Percentiles rank a stretch among this genome's conserved stretches.
Conservation (phyloP, 1,139 yeast species). For the Pneumocystis jirovecii region DNA sequence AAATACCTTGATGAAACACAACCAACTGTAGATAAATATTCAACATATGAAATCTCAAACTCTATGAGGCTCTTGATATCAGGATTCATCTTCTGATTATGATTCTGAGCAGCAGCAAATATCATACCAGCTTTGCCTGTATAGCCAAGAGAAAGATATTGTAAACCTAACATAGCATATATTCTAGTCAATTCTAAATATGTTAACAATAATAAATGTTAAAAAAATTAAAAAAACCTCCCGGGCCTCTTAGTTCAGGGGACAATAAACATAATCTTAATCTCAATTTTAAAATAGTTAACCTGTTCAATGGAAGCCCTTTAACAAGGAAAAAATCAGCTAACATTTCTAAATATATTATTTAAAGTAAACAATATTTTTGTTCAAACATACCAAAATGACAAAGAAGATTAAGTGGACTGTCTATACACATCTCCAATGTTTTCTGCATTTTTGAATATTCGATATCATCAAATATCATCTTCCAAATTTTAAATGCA, state of each 20-base stretch:
- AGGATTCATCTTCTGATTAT: not conserved
- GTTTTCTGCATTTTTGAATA: not conserved
- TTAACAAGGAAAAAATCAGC: not conserved
- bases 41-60: not conserved
- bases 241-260: not conserved
- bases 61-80: not conserved
- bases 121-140: not conserved
- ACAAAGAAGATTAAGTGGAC: not conserved
- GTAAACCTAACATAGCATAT: not conserved
- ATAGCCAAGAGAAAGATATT: not conserved
- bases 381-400: not conserved
- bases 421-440: not conserved
- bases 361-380: not conserved
- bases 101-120: not conserved
- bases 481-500: not conserved
- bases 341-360: not conserved
- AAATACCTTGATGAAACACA: not conserved
- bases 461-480: not conserved
- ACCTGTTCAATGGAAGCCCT: not conserved
- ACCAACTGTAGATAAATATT: not conserved
- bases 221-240: not conserved
- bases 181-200: not conserved
- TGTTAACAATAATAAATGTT: not conserved
- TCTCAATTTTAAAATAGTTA: not conserved
- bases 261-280: not conserved